These are phyloP conservation scores for Nephromyces sp. DNA, from an alignment of 169 alveolate genomes.

Conservation along the genomic window DNA sequence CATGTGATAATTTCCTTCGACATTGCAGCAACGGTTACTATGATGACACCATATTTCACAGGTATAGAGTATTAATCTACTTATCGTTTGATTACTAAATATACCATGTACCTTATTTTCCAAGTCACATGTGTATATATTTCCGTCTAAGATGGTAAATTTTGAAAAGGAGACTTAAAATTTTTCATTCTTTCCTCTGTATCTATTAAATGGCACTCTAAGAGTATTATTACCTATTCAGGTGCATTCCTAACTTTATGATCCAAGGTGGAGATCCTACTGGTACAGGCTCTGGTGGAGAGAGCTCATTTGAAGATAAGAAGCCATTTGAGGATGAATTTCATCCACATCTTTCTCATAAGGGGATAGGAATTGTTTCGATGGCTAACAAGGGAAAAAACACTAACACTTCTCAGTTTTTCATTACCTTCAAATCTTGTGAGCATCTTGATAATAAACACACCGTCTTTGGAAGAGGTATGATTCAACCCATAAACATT, in stretches of 20 bases:
- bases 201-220: too few species aligned
- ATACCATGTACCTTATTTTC: not conserved
- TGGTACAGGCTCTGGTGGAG: not conserved
- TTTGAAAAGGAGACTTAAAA: too few species aligned
- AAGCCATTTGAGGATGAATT: constrained; percentile 20
- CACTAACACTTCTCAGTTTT: constrained; percentile 17
- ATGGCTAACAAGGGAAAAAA: constrained; percentile 14
- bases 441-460: constrained; percentile 17
- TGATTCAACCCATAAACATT: not conserved
- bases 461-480: constrained; percentile 32
- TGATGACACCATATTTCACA: constrained; percentile 39
- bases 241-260: constrained; percentile 20
- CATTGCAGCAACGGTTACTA: constrained; percentile 69
- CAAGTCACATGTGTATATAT: too few species aligned
- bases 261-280: constrained; percentile 30
- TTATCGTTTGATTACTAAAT: not conserved
- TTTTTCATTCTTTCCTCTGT: too few species aligned
- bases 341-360: not conserved
- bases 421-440: constrained; percentile 26
- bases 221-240: not conserved
- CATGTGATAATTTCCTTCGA: constrained; percentile 74
- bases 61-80: constrained; percentile 3
- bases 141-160: too few species aligned
- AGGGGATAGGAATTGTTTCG: constrained; percentile 15
- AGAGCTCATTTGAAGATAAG: constrained; percentile 14